These are phyloP conservation scores for Colletotrichum horii DNA, from an alignment of 2,329 filamentous ascomycete genomes.

Conservation along the genomic window DNA sequence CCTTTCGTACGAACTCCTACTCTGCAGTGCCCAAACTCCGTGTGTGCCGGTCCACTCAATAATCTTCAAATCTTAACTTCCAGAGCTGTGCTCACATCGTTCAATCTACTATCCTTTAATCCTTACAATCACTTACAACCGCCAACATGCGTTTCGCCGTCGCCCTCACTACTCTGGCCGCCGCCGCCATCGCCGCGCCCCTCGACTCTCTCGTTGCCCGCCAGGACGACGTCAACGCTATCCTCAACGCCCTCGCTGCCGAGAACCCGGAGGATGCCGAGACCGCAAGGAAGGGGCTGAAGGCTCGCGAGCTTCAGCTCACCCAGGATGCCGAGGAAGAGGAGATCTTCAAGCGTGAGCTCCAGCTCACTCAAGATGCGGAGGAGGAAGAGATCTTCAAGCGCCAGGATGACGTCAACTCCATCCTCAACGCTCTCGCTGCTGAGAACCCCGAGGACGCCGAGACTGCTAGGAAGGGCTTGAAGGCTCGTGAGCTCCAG, in stretches of 20 bases:
- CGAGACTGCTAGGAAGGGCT: background rate
- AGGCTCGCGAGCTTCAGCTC: background rate
- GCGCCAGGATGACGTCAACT: background rate
- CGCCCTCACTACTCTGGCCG: conserved; percentile 10
- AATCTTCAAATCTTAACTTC: background rate
- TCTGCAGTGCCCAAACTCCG: background rate
- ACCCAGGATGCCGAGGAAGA: background rate
- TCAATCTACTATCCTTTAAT: background rate
- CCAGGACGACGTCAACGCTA: background rate
- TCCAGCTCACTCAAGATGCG: background rate
- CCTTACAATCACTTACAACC: background rate
- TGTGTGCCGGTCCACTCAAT: background rate
- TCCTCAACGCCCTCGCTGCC: background rate
- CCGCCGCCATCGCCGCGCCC: conserved; percentile 9
- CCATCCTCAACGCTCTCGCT: background rate
- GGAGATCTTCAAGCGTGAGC: background rate
- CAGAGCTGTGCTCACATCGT: conserved; percentile 4
- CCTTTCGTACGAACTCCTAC: background rate
- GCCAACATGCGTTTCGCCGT: conserved; percentile 14
- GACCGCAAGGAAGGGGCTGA: background rate
- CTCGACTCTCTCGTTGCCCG: background rate
- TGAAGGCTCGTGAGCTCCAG: background rate
- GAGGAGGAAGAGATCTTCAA: background rate
- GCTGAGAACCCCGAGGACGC: background rate
- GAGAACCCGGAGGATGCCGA: conserved; percentile 8